These are phyloP conservation scores for Claviceps sp. DNA, from an alignment of 2,329 filamentous ascomycete species.

Conservation along the genomic window DNA sequence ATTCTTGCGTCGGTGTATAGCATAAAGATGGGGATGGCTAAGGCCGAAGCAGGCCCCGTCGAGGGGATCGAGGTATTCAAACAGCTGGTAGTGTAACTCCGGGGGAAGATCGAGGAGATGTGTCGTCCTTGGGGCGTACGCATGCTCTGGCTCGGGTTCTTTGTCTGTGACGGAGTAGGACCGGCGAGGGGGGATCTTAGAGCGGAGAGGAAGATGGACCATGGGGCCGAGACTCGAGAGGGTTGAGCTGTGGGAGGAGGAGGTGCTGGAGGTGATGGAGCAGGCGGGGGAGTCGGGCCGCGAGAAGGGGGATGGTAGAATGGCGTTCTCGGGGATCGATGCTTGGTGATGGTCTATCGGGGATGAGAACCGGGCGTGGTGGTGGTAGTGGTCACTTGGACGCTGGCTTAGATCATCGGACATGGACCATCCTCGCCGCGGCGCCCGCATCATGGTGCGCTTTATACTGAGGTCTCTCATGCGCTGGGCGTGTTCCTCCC, in stretches of 20 bases:
- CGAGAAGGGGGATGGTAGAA: constrained; percentile 6
- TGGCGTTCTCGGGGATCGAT: constrained; percentile 22
- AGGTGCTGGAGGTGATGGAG: background rate
- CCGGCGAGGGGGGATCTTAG: constrained; percentile 34
- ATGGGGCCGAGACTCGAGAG: constrained; percentile 4
- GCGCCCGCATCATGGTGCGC: constrained; percentile 23
- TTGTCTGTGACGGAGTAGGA: constrained; percentile 50
- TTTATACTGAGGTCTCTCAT: constrained; percentile 24
- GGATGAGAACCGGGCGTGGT: background rate
- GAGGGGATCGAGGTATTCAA: constrained; percentile 50
- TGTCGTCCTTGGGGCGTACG: constrained; percentile 28
- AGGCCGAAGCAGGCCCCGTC: constrained; percentile 50
- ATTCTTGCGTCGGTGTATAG: constrained; percentile 42
- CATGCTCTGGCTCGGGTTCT: constrained; percentile 39
- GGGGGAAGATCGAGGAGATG: constrained; percentile 39
- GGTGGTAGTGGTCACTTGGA: background rate
- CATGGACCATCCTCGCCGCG: constrained; percentile 33
- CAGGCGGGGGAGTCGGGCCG: constrained; percentile 3
- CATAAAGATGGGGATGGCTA: constrained; percentile 43
- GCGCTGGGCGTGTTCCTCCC: constrained; percentile 28
- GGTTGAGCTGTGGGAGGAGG: constrained; percentile 4
- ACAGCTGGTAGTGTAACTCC: constrained; percentile 47
- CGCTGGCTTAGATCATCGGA: constrained; percentile 27
- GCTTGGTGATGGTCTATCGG: constrained; percentile 11
- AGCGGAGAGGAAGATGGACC: constrained; percentile 15